Evolutionary conservation across 768 basidiomycete species (phyloP).

Genomic region (Leccinum sublutescens): DNA sequence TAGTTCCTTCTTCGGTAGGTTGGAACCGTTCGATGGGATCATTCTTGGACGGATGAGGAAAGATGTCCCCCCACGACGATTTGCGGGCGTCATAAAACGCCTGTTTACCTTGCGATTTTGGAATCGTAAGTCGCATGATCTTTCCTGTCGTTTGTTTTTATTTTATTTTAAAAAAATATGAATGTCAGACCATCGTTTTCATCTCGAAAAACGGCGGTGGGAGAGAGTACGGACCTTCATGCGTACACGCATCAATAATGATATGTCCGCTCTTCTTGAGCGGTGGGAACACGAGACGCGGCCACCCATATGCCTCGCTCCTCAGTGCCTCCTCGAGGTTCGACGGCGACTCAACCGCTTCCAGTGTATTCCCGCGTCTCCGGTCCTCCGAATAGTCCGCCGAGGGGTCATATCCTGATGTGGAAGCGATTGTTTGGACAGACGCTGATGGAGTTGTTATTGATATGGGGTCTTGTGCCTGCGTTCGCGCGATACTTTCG

Average conservation of each 20-base stretch:
- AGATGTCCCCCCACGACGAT: constrained; percentile 90
- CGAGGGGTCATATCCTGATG: constrained; percentile 1
- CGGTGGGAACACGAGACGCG: constrained; percentile 89
- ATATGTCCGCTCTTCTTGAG: constrained; percentile 90
- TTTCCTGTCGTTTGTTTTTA: constrained; percentile 52
- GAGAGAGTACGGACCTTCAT: constrained; percentile 55
- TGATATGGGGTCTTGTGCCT: constrained; percentile 12
- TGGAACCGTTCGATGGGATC: constrained; percentile 62
- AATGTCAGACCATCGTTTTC: constrained; percentile 4
- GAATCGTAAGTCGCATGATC: constrained; percentile 88
- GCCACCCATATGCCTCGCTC: constrained; percentile 82
- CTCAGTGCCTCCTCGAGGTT: constrained; percentile 57
- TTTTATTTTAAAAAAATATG: neutral
- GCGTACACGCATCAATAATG: constrained; percentile 84
- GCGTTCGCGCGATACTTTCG: constrained; percentile 11
- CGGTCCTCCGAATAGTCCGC: constrained; percentile 1
- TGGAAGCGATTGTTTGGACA: constrained; percentile 8
- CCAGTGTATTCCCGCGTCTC: constrained; percentile 3
- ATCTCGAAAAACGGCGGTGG: constrained; percentile 7
- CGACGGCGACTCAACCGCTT: constrained; percentile 18
- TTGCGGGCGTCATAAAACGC: constrained; percentile 94
- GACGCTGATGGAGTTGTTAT: constrained; percentile 16
- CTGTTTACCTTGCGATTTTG: constrained; percentile 95
- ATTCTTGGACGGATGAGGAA: constrained; percentile 88
- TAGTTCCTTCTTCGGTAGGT: constrained; percentile 29